Evolutionary conservation across 2,329 filamentous ascomycete genomes (phyloP).

Genomic region (Rutstroemia sp.): DNA sequence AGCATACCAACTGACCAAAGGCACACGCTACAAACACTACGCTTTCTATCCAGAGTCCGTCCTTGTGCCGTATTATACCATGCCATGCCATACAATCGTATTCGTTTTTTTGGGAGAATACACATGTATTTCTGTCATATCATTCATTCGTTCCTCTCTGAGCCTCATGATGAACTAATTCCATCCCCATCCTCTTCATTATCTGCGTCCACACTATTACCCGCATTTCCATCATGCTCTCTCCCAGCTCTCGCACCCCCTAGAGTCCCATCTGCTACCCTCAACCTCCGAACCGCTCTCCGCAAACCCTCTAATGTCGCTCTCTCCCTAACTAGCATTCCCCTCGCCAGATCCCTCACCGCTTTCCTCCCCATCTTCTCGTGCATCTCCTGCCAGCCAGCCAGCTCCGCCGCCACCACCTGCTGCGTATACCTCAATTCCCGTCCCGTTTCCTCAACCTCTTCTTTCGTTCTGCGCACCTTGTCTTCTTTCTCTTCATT

Average conservation of each 20-base stretch:
- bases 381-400: constrained; percentile 88
- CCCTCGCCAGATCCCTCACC: constrained; percentile 66
- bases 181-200: not conserved
- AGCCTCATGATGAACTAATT: not conserved
- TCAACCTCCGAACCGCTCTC: constrained; percentile 58
- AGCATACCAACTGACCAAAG: too few relatives aligned
- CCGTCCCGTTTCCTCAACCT: constrained; percentile 66
- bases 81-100: not conserved
- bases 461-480: constrained; percentile 59
- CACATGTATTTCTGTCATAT: too few relatives aligned
- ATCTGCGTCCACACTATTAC: not conserved
- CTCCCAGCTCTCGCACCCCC: not conserved
- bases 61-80: too few relatives aligned
- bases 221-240: not conserved
- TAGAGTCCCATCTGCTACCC: not conserved
- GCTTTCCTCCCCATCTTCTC: constrained; percentile 68
- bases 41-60: too few relatives aligned
- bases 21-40: too few relatives aligned
- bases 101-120: too few relatives aligned
- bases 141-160: not conserved
- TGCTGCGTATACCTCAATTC: constrained; percentile 91
- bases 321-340: constrained; percentile 73
- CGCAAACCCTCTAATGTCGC: constrained; percentile 73
- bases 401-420: constrained; percentile 83
- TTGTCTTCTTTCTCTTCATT: constrained; percentile 81